A percentile compares a stretch with the other conserved stretches of the same genome.
phyloP scores from a whole-genome alignment of 192 early-diverging fungal species.

The Thoreauomyces humboldtii region DNA sequence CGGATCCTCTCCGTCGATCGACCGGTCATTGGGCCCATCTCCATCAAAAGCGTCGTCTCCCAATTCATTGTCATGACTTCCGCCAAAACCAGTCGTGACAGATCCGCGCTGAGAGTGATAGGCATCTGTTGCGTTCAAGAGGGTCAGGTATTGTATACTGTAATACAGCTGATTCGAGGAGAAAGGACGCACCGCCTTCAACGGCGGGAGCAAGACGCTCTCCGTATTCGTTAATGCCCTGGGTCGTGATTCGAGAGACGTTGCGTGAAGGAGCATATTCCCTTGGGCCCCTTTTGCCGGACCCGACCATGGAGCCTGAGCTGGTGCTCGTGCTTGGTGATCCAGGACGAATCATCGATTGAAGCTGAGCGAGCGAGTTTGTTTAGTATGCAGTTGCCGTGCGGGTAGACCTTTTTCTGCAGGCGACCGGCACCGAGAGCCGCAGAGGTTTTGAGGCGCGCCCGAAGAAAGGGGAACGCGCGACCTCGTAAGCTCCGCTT shows the following conservation, averaged over 20 bases:
- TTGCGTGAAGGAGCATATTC: neutral
- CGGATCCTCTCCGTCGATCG: too few relatives aligned
- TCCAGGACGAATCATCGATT: constrained; percentile 9
- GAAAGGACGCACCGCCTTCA: constrained; percentile 1
- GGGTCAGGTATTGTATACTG: neutral
- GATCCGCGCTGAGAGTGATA: neutral
- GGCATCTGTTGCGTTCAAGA: neutral
- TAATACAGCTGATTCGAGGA: neutral
- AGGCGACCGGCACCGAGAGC: too few relatives aligned
- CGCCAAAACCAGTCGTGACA: neutral
- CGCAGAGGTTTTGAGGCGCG: too few relatives aligned
- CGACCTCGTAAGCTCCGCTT: too few relatives aligned
- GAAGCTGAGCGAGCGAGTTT: too few relatives aligned
- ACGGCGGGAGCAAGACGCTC: constrained; percentile 10
- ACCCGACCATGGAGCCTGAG: constrained; percentile 10
- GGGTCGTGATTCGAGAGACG: constrained; percentile 8
- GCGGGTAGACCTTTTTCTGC: too few relatives aligned
- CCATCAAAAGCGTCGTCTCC: neutral
- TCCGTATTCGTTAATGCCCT: neutral
- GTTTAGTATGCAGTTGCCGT: too few relatives aligned
- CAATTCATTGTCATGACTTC: neutral
- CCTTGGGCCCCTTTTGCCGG: neutral
- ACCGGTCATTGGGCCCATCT: neutral
- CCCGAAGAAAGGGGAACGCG: too few relatives aligned
- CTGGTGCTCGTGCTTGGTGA: constrained; percentile 20